phyloP scores from a whole-genome alignment of 805 yeast genomes.

The Pichia paraexigua region DNA sequence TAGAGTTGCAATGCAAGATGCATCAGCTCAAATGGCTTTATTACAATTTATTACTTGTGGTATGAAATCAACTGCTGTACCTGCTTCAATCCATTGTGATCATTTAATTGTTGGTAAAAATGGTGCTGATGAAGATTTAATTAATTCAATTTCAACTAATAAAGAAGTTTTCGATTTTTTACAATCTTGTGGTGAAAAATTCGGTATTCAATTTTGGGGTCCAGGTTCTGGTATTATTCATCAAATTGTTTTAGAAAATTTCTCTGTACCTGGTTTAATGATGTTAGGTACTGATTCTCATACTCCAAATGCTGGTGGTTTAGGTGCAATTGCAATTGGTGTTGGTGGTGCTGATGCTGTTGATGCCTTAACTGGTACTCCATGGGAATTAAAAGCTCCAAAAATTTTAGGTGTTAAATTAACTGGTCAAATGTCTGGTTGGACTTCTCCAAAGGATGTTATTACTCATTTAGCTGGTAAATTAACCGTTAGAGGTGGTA shows the following conservation, averaged over 20 bases:
- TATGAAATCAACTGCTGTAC: slow-evolving; percentile 83
- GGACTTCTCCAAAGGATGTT: slow-evolving; percentile 97
- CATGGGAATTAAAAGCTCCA: slow-evolving; percentile 98
- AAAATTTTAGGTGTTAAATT: slow-evolving; percentile 90
- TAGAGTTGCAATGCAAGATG: slow-evolving; percentile 98
- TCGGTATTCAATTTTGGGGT: slow-evolving; percentile 97
- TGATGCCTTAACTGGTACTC: slow-evolving; percentile 86
- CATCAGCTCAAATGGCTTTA: slow-evolving; percentile 97
- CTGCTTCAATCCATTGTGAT: slow-evolving; percentile 96
- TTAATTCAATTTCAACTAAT: slow-evolving; percentile 79
- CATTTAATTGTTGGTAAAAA: slow-evolving; percentile 94
- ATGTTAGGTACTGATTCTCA: slow-evolving; percentile 96
- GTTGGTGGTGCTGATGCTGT: slow-evolving; percentile 99
- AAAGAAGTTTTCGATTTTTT: slow-evolving; percentile 92
- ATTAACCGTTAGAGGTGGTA: slow-evolving; percentile 96
- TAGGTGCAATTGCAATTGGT: slow-evolving; percentile 96
- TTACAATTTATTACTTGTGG: slow-evolving; percentile 96
- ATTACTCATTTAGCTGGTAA: slow-evolving; percentile 89
- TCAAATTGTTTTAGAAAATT: slow-evolving; percentile 93
- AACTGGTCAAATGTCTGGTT: slow-evolving; percentile 85
- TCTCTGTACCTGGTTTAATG: slow-evolving; percentile 95
- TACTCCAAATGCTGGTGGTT: slow-evolving; percentile 98
- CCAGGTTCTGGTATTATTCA: slow-evolving; percentile 98
- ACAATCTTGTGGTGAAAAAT: slow-evolving; percentile 84
- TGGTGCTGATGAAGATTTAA: slow-evolving; percentile 81